A percentile compares a stretch with the other conserved stretches of the same genome.
Conservation (phyloP, 1,284 basidiomycete species). For the Fistulinella cinereoalba region DNA sequence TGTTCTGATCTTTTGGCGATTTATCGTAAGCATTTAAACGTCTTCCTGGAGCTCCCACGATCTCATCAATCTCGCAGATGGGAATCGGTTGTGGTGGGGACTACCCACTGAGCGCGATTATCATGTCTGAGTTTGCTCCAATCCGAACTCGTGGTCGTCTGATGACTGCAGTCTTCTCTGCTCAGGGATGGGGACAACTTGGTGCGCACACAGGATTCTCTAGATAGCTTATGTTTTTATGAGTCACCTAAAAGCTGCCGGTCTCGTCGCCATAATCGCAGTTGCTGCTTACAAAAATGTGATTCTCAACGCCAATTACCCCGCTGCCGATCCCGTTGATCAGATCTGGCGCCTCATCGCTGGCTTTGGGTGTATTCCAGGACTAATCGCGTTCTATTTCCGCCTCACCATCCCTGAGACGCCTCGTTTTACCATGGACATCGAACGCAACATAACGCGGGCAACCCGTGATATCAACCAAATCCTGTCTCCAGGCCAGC, state of each 20-base stretch:
- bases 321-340: slow-evolving; percentile 36
- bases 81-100: slow-evolving; percentile 48
- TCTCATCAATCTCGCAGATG: slow-evolving; percentile 16
- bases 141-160: slow-evolving; percentile 53
- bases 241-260: slow-evolving; percentile 25
- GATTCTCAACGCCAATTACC: slow-evolving; percentile 30
- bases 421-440: slow-evolving; percentile 70
- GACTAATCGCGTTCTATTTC: slow-evolving; percentile 47
- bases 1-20: slow-evolving; percentile 56
- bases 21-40: slow-evolving; percentile 35
- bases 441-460: slow-evolving; percentile 60
- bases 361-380: slow-evolving; percentile 34
- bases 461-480: slow-evolving; percentile 51
- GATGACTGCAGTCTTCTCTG: slow-evolving; percentile 54
- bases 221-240: slow-evolving; percentile 6
- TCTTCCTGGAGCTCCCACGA: neutral
- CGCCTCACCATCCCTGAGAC: slow-evolving; percentile 58
- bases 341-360: slow-evolving; percentile 47
- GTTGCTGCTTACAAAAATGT: slow-evolving; percentile 21
- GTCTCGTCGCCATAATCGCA: slow-evolving; percentile 46
- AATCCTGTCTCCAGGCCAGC: slow-evolving; percentile 41
- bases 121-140: slow-evolving; percentile 63
- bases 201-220: slow-evolving; percentile 30
- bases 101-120: slow-evolving; percentile 47
- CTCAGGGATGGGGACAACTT: slow-evolving; percentile 57